Evolutionary conservation across 1,284 basidiomycete species (phyloP), one percentile per base, ranked within the genome.

Genomic region (Rhizoctonia solani): DNA sequence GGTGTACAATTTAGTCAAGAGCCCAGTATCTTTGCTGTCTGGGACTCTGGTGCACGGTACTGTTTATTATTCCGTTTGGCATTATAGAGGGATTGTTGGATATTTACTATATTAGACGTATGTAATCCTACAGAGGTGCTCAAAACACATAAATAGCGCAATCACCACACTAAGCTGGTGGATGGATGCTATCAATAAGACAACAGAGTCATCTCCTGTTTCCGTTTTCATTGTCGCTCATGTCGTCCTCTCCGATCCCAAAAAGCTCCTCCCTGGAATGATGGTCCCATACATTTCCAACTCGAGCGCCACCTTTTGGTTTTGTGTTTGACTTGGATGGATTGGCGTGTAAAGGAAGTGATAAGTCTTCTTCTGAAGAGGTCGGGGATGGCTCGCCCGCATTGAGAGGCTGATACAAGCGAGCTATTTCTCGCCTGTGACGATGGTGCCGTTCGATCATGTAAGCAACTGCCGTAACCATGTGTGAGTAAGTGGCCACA

Each of bases 221-320:
- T 39, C 39, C 74, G 8, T 74, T 74, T 29, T 87, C 86, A n/a
- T 82, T 81, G 50, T 86, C 85, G 19, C 61, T 61, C n/a, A 37
- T 46, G 16, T 69, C 68, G 72, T 82, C 85, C 55, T 84, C 83
- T 4, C 88, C 89, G 68, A 90, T 81, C 37, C 80, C 86, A 74
- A 92, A 92, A 41, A 89, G 70, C 66, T 90, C 90, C 75, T 92
- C 89, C 19, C 66, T 54, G 16, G 66, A 56, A 13, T 85, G 81
- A 72, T 89, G 87, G 71, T 91, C 87, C 88, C 89, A 90, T 27
- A 90, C 85, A 73, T 92, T 81, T 11, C 81, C 80, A 39, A 90
- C 77, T 23, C 81, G 76, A 21, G 67, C 27, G 34, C 58, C 68
- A 76, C 74, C 72, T 61, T 66, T 74, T 49, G 69, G 63, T 3